phyloP scores from a whole-genome alignment of 805 yeast species.

The Ogataea ramenticola region DNA sequence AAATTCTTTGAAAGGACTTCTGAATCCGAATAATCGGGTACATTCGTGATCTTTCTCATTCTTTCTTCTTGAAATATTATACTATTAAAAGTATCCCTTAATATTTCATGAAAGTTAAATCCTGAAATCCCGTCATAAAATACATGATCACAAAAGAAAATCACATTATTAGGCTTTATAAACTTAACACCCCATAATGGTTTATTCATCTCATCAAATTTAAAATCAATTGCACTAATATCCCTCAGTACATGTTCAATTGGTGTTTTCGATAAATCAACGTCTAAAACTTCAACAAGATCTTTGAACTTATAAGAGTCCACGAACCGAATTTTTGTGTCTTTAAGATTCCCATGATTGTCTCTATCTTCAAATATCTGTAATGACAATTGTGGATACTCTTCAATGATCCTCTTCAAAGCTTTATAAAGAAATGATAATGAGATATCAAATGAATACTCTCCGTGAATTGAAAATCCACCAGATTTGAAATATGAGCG shows the following conservation, averaged over 20 bases:
- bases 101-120: slow-evolving; percentile 14
- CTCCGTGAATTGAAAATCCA: slow-evolving; percentile 8
- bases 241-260: slow-evolving; percentile 1
- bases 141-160: slow-evolving; percentile 23
- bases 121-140: slow-evolving; percentile 30
- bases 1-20: background rate
- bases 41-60: background rate
- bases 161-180: slow-evolving; percentile 7
- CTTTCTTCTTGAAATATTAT: slow-evolving; percentile 1
- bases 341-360: background rate
- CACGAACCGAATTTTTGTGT: slow-evolving; percentile 1
- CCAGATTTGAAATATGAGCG: background rate
- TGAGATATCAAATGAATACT: slow-evolving; percentile 8
- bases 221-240: background rate
- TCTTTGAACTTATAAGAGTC: slow-evolving; percentile 3
- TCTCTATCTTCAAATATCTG: slow-evolving; percentile 3
- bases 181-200: slow-evolving; percentile 18
- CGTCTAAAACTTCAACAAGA: slow-evolving; percentile 2
- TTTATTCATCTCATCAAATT: background rate
- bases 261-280: background rate
- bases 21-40: background rate
- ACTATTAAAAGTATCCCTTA: background rate
- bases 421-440: slow-evolving; percentile 5
- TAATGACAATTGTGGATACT: slow-evolving; percentile 13
- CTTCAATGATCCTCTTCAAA: slow-evolving; percentile 8